phyloP scores from a whole-genome alignment of 306 rosid species.

The Fragaria nilgerrensis region DNA sequence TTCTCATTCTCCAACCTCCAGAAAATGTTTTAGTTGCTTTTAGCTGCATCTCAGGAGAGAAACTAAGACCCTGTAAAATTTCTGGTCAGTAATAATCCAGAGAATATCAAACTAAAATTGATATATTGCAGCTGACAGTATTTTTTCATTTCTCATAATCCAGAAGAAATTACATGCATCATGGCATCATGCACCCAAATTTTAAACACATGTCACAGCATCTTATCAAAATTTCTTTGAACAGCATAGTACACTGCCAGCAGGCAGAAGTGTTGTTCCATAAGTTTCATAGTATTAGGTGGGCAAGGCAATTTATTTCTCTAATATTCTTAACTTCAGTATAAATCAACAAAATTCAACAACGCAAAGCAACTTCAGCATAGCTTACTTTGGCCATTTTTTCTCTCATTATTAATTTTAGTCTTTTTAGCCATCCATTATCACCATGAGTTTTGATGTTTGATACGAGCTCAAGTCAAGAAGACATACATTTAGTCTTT shows the following conservation, averaged over 20 bases:
- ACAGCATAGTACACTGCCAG: background rate
- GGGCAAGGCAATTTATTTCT: background rate
- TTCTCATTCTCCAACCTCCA: slow-evolving; percentile 99
- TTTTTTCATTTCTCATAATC: background rate
- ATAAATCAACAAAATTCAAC: background rate
- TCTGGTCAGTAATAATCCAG: slow-evolving; percentile 17
- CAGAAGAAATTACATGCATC: slow-evolving; percentile 7
- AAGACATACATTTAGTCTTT: slow-evolving; percentile 7
- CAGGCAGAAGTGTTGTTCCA: background rate
- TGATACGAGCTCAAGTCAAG: slow-evolving; percentile 6
- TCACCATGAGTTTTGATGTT: background rate
- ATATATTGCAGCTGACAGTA: background rate
- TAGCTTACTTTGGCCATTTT: background rate
- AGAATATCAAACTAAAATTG: slow-evolving; percentile 1
- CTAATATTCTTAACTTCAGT: background rate
- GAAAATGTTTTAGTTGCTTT: slow-evolving; percentile 88
- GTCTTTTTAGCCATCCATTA: background rate
- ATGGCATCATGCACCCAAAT: background rate
- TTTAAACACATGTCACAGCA: background rate
- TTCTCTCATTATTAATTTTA: background rate
- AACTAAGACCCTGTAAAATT: slow-evolving; percentile 83
- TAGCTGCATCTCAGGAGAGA: slow-evolving; percentile 87
- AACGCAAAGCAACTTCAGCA: too few species aligned
- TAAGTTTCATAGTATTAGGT: background rate
- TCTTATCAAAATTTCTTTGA: background rate